phyloP scores from a whole-genome alignment of 495 filamentous ascomycete genomes.

The Podospora tetraspora region DNA sequence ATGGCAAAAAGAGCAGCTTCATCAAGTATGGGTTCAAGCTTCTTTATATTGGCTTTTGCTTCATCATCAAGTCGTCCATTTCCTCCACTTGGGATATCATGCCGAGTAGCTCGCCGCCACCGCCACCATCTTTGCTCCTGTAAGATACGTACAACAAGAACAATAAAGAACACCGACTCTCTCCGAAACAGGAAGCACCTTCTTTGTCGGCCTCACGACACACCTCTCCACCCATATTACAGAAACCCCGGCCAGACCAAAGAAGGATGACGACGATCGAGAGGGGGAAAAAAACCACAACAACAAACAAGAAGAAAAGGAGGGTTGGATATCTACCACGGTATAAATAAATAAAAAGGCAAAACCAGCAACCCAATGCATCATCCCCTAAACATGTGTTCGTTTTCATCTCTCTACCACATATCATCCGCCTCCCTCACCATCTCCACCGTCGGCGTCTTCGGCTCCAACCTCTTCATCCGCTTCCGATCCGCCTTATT shows the following conservation, averaged over 20 bases:
- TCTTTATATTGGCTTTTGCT: neutral
- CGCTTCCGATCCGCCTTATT: conserved; percentile 69
- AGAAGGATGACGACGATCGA: neutral
- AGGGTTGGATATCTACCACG: neutral
- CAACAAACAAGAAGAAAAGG: neutral
- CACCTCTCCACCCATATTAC: neutral
- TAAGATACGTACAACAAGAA: neutral
- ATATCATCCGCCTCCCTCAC: conserved; percentile 48
- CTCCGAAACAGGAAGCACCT: neutral
- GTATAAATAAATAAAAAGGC: neutral
- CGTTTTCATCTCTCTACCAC: conserved; percentile 35
- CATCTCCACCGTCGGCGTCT: conserved; percentile 51
- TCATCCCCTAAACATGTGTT: neutral
- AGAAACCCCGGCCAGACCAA: neutral
- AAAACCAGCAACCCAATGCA: neutral
- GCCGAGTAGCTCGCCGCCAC: neutral
- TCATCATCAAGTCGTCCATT: conserved; percentile 1
- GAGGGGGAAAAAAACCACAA: neutral
- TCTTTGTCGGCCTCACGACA: neutral
- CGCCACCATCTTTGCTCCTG: neutral
- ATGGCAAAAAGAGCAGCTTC: neutral
- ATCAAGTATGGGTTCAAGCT: neutral
- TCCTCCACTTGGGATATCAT: conserved; percentile 1
- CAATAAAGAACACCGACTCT: neutral
- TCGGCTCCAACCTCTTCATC: conserved; percentile 55